Evolutionary conservation across 2,329 filamentous ascomycete species (phyloP).

Genomic region (Curvularia sp.): DNA sequence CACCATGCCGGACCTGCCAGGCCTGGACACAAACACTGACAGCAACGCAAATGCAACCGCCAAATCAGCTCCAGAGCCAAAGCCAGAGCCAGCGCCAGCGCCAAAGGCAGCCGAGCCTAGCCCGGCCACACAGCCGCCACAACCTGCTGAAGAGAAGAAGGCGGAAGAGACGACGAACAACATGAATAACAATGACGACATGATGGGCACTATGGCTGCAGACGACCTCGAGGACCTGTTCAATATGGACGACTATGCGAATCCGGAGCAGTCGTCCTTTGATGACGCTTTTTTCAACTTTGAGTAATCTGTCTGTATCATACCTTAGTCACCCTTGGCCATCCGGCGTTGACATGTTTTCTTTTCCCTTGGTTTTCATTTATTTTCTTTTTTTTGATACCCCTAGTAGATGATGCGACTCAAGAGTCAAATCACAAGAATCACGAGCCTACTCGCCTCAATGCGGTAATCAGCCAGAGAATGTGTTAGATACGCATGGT

Average conservation of each 20-base stretch:
- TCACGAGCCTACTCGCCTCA: neutral
- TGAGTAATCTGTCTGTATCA: conserved; percentile 19
- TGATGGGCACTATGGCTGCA: conserved; percentile 39
- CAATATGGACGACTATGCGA: conserved; percentile 45
- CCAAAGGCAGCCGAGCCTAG: conserved; percentile 19
- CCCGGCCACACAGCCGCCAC: conserved; percentile 18
- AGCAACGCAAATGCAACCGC: conserved; percentile 1
- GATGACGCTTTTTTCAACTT: conserved; percentile 51
- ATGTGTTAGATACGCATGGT: neutral
- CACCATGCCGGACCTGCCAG: conserved; percentile 42
- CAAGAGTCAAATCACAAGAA: neutral
- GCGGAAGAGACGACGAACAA: conserved; percentile 5
- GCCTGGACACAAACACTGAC: conserved; percentile 22
- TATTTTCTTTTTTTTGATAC: conserved; percentile 7
- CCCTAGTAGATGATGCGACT: conserved; percentile 4
- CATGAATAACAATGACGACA: conserved; percentile 25
- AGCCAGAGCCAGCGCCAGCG: neutral
- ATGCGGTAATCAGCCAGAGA: neutral
- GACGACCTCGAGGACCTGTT: conserved; percentile 48
- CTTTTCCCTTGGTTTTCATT: neutral
- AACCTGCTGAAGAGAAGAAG: conserved; percentile 15
- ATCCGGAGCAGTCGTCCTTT: conserved; percentile 46
- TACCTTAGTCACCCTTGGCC: neutral
- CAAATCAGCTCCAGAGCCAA: conserved; percentile 11
- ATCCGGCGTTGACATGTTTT: neutral